Evolutionary conservation across 2,329 filamentous ascomycete species (phyloP).

Genomic region (Verticillium longisporum): DNA sequence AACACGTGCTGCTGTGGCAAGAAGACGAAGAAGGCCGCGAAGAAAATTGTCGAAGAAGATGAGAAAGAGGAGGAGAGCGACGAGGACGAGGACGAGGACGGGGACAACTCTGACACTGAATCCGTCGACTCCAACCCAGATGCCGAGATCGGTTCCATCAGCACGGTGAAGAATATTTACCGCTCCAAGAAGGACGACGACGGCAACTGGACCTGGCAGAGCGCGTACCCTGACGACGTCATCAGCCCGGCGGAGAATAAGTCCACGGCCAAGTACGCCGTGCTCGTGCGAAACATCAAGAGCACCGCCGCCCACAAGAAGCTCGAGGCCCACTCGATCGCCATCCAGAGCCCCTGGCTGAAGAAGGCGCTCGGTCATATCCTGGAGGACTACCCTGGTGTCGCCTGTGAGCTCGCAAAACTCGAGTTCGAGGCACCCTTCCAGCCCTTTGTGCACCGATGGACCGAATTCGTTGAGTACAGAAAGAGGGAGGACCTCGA

Average conservation of each 20-base stretch:
- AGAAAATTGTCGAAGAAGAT: not conserved
- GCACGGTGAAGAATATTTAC: slow-evolving; percentile 35
- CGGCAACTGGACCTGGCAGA: slow-evolving; percentile 47
- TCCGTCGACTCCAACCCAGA: not conserved
- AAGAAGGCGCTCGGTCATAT: slow-evolving; percentile 49
- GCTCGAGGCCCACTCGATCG: slow-evolving; percentile 53
- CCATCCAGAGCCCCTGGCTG: slow-evolving; percentile 56
- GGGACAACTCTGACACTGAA: not conserved
- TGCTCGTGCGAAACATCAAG: slow-evolving; percentile 52
- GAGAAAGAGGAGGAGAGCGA: not conserved
- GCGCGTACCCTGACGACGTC: slow-evolving; percentile 46
- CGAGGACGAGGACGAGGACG: not conserved
- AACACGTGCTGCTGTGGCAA: not conserved
- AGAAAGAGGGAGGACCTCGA: slow-evolving; percentile 34
- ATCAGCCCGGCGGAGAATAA: slow-evolving; percentile 53
- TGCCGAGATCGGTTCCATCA: slow-evolving; percentile 23
- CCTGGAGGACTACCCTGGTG: slow-evolving; percentile 51
- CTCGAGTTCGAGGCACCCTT: slow-evolving; percentile 57
- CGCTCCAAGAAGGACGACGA: slow-evolving; percentile 35
- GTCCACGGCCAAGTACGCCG: slow-evolving; percentile 53
- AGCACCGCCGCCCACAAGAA: slow-evolving; percentile 53
- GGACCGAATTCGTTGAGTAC: slow-evolving; percentile 39
- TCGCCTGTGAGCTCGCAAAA: slow-evolving; percentile 51
- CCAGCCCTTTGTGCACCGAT: slow-evolving; percentile 59
- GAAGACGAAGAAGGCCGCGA: not conserved